Evolutionary conservation across 2,329 filamentous ascomycete genomes (phyloP).

Genomic region (Pestalotiopsis fici): DNA sequence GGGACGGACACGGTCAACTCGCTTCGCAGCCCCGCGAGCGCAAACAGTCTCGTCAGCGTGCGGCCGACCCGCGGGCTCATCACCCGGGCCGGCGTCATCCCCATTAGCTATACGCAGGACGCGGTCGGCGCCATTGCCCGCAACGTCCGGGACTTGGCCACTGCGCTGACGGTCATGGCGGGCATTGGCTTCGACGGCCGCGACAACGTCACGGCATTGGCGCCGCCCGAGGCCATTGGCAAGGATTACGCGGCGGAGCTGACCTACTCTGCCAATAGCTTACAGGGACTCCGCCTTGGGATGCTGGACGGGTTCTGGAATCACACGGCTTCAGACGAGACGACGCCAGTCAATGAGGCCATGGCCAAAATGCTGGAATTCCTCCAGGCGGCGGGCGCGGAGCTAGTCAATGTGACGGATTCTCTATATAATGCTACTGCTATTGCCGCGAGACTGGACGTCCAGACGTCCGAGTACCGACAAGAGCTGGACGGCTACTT

Average conservation of each 20-base stretch:
- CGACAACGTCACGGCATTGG: conserved; percentile 53
- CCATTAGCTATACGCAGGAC: conserved; percentile 59
- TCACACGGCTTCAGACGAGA: conserved; percentile 50
- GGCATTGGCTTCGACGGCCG: conserved; percentile 48
- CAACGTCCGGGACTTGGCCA: conserved; percentile 49
- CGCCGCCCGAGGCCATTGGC: conserved; percentile 39
- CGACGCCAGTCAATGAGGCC: conserved; percentile 54
- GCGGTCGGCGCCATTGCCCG: conserved; percentile 55
- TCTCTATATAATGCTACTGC: conserved; percentile 51
- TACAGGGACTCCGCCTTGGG: conserved; percentile 32
- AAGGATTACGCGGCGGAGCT: conserved; percentile 49
- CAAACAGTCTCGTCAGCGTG: conserved; percentile 61
- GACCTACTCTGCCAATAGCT: conserved; percentile 14
- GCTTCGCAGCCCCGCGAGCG: conserved; percentile 60
- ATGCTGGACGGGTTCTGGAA: conserved; percentile 57
- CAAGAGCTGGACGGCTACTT: conserved; percentile 59
- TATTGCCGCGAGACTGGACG: conserved; percentile 51
- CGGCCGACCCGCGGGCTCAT: conserved; percentile 57
- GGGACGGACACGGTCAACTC: conserved; percentile 66
- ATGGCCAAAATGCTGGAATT: conserved; percentile 49
- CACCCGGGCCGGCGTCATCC: conserved; percentile 51
- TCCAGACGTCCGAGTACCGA: conserved; percentile 62
- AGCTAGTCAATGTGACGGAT: conserved; percentile 49
- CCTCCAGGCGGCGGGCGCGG: conserved; percentile 47
- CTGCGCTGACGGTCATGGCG: conserved; percentile 53